Conservation (phyloP, 1,139 yeast species). For the Sugiyamaella neomexicana region DNA sequence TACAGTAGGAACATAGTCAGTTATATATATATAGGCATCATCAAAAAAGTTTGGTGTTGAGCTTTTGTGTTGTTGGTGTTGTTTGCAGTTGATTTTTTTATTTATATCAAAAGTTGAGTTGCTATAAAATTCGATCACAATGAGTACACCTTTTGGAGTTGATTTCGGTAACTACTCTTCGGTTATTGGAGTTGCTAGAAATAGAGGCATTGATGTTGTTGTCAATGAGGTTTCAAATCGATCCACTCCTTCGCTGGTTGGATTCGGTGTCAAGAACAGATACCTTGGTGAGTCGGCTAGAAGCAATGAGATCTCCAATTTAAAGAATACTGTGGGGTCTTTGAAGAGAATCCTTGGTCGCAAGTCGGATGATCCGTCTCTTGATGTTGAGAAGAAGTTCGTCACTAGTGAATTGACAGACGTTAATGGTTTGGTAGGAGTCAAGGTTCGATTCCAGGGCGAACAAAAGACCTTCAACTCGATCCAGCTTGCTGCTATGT, state of each 20-base stretch:
- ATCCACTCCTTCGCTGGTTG: slow-evolving; percentile 91
- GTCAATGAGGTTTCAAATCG: slow-evolving; percentile 99
- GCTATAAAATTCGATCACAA: slow-evolving; percentile 29
- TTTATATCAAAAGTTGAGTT: background rate
- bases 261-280: slow-evolving; percentile 87
- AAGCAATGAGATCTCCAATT: slow-evolving; percentile 93
- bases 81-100: background rate
- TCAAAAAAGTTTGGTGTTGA: background rate
- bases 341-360: slow-evolving; percentile 90
- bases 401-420: slow-evolving; percentile 70
- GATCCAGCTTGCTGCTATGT: slow-evolving; percentile 92
- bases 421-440: slow-evolving; percentile 72
- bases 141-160: slow-evolving; percentile 95
- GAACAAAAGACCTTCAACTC: slow-evolving; percentile 78
- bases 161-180: slow-evolving; percentile 95
- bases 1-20: background rate
- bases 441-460: slow-evolving; percentile 82
- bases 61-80: background rate
- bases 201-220: slow-evolving; percentile 96
- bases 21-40: slow-evolving; percentile 1
- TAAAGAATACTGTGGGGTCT: slow-evolving; percentile 94
- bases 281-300: slow-evolving; percentile 93
- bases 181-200: slow-evolving; percentile 95
- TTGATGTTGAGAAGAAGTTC: slow-evolving; percentile 70
- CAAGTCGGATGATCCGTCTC: slow-evolving; percentile 72